A percentile compares a stretch with the other conserved stretches of the same genome.
phyloP scores from a whole-genome alignment of 805 yeast genomes.

The Pichia eremophila region DNA sequence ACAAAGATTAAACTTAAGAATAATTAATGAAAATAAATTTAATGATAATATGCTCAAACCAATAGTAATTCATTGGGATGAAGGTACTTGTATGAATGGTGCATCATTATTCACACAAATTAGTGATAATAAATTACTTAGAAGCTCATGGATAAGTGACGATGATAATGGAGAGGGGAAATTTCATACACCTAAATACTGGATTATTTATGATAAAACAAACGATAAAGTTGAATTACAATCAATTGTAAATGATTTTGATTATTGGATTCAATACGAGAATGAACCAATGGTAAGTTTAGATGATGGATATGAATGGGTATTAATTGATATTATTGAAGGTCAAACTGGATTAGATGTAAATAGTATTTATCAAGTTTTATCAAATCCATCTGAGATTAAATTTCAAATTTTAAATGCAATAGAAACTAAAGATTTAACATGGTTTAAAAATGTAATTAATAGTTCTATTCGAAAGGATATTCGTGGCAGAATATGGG shows the following conservation, averaged over 20 bases:
- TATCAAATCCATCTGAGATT: slow-evolving; percentile 7
- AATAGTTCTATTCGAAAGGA: neutral
- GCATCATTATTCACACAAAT: slow-evolving; percentile 66
- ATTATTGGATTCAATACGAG: slow-evolving; percentile 39
- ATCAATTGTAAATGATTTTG: slow-evolving; percentile 25
- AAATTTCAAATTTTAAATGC: neutral
- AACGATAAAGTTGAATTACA: slow-evolving; percentile 39
- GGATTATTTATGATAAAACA: slow-evolving; percentile 63
- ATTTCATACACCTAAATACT: slow-evolving; percentile 6
- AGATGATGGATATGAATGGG: slow-evolving; percentile 33
- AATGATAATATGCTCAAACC: slow-evolving; percentile 4
- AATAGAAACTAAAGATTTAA: slow-evolving; percentile 10
- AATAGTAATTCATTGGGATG: slow-evolving; percentile 60
- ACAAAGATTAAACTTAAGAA: slow-evolving; percentile 33
- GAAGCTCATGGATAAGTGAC: neutral
- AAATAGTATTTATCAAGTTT: neutral
- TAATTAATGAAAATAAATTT: slow-evolving; percentile 4
- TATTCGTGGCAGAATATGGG: slow-evolving; percentile 2
- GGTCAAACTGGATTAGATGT: slow-evolving; percentile 35
- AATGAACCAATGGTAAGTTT: slow-evolving; percentile 20
- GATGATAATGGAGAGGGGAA: neutral
- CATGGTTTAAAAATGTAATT: slow-evolving; percentile 3
- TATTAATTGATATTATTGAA: slow-evolving; percentile 27
- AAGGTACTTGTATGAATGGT: slow-evolving; percentile 82
- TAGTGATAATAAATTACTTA: slow-evolving; percentile 20